Conservation (phyloP, 345 rosid species). For the Salix viminalis region DNA sequence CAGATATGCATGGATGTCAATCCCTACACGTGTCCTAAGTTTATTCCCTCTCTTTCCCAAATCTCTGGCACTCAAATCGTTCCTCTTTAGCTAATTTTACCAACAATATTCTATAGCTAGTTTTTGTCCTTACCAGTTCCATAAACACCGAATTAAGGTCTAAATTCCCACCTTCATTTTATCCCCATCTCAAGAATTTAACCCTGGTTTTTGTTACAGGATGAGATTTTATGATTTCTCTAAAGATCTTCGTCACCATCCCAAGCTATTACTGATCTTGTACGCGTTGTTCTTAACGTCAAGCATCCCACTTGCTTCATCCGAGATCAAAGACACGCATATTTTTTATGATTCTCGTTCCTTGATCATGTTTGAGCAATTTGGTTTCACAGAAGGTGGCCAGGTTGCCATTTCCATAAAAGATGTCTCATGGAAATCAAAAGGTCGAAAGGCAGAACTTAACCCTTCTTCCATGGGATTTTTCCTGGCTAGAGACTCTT, state of each 20-base stretch:
- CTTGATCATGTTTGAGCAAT: constrained; percentile 44
- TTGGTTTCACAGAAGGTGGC: constrained; percentile 40
- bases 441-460: constrained; percentile 1
- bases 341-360: constrained; percentile 35
- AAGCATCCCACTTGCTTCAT: constrained; percentile 23
- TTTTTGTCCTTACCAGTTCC: background rate
- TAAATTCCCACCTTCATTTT: background rate
- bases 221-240: constrained; percentile 4
- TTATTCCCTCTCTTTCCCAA: constrained; percentile 17
- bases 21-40: constrained; percentile 13
- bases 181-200: background rate
- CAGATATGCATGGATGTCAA: too few relatives aligned
- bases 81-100: constrained; percentile 13
- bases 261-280: background rate
- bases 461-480: constrained; percentile 41
- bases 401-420: constrained; percentile 25
- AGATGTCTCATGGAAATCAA: constrained; percentile 30
- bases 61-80: constrained; percentile 26
- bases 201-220: background rate
- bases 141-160: background rate
- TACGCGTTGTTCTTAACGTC: constrained; percentile 18
- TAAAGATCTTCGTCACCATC: background rate
- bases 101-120: background rate
- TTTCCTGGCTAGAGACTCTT: constrained; percentile 29
- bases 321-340: constrained; percentile 41